Evolutionary conservation across 805 yeast species (phyloP), one percentile per base, ranked within the genome.

Genomic region (Cyberlindnera amylophila): DNA sequence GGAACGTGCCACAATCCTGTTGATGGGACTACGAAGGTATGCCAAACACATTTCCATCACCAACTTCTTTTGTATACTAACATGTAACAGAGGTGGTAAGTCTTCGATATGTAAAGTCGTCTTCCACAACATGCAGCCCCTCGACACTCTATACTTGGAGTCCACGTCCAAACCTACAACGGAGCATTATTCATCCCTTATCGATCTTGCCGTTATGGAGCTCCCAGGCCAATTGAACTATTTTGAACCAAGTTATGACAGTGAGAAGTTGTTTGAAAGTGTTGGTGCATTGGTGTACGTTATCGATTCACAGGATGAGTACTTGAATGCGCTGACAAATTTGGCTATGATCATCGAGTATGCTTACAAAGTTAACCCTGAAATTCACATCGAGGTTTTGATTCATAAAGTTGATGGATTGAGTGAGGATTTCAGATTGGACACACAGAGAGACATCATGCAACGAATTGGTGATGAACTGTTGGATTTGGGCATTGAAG

Each of bases 381-480:
- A 71, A 29, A 82, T 91, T 37, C 87, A 89, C 58, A 82, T 93
- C 38, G 99, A 93, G 63, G 96, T 91, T 3, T 72, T 93, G 41
- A 89, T 93, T 35, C 99, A 93, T 65, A 93, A 93, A 62, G 91
- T 93, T 40, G 99, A 93, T 59, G 98, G 98, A 0, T 71, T 91
- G 32, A 79, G 88, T 42, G 99, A 93, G 57, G 99, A 93, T 62
- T 93, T 86, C 62, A 74, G 96, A 46, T 73, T 88, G 39, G 99
- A 93, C 61, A 93, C 96, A 10, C 96, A 90, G 60, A 75, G 98
- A 58, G 98, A 93, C 59, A 93, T 93, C 42, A 89, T 88, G 87
- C 96, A 90, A 61, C 72, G 98, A 51, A 88, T 91, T 0, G 95
- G 95, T 10, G 98, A 93, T 63, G 97, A 90, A 59, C 70, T 93